Evolutionary conservation across 1,139 yeast species (phyloP), one percentile per base, ranked within the genome.

Genomic region (Protomyces macrosporus): DNA sequence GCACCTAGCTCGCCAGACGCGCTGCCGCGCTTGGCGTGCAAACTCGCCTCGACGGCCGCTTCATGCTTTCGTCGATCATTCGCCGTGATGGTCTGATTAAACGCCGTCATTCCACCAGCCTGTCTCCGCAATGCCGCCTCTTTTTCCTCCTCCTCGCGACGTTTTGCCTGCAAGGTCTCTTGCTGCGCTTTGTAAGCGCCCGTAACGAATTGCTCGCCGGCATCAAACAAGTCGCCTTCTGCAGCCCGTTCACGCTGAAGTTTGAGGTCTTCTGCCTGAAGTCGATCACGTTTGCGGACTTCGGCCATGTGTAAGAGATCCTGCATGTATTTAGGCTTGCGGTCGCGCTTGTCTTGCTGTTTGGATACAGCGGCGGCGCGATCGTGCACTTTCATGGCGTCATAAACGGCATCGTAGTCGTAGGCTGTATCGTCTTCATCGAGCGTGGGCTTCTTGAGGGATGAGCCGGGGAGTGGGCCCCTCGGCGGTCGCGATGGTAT

Each of bases 161-260:
- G 66, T 54, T 63, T 66, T 48, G 66, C 64, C 48, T 70, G 69
- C 14, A 75, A 58, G 57, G 75, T 76, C 39, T 74, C 74, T 65
- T 74, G 76, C 61, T 75, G 76, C 52, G 72, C 69, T 66, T 76
- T 74, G 67, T 81, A 81, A 0, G 79, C 78, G 0, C 75, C 66
- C 0, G 83, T 78, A 4, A 79, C 79, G 70, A 80, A 80, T 55
- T 70, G 75, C 58, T 80, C 82, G 66, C 76, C 78, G 35, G 73
- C 79, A 6, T 73, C 74, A 62, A 70, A 75, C 59, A 73, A 73
- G 45, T 78, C 79, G 0, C 75, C 75, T 50, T 70, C 72, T 60
- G 74, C 77, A 34, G 73, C 76, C 14, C 77, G 65, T 60, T 75
- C 77, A 35, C 68, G 69, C 35, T 70, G 72, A 0, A 71, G 65